Evolutionary conservation across 2,329 filamentous ascomycete species (phyloP), one percentile per base, ranked within the genome.

Genomic region (Mariannaea sp.): DNA sequence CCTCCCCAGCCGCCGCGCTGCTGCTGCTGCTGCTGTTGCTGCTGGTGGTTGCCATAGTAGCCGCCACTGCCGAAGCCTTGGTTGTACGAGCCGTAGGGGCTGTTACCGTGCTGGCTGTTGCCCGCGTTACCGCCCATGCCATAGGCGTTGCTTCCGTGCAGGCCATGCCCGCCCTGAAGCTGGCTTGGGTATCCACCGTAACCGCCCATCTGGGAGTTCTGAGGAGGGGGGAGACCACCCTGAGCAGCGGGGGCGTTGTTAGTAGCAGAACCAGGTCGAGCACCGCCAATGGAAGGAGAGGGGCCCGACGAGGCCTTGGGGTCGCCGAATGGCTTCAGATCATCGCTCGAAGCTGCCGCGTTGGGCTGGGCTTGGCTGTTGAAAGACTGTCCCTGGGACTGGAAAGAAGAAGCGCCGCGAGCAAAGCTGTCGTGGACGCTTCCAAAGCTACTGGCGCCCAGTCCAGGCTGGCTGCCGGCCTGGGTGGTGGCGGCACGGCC

Each of bases 261-360:
- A 6, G 80, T 75, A 10, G 82, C 82, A 26, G 82, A 85, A 39
- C 81, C 81, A 6, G 82, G 82, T 13, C 82, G 80, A 19, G 80
- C 79, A 38, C 78, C 78, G 22, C 75, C 77, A 12, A 85, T 74
- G 3, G 81, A 81, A 36, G 82, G 81, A 55, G 80, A 84, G 9
- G 82, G 81, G 1, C 82, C 82, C 32, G 78, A 73, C 8, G 73
- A 73, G 14, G 75, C 65, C 76, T 85, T 85, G 62, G 74, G 67
- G 16, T 85, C 82, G 43, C 79, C 79, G 54, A 82, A 85, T 0
- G 80, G 80, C 76, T 85, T 85, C 69, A 85, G 65, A 24, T 85
- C 82, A 55, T 85, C 82, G 36, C 60, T 56, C 7, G 76, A 70
- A 6, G 73, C 72, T 30, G 73, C 72, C 38, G 66, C 70, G 30